These are phyloP conservation scores for Aspergillus saccharolyticus DNA, from an alignment of 495 filamentous ascomycete species.

Conservation along the genomic window DNA sequence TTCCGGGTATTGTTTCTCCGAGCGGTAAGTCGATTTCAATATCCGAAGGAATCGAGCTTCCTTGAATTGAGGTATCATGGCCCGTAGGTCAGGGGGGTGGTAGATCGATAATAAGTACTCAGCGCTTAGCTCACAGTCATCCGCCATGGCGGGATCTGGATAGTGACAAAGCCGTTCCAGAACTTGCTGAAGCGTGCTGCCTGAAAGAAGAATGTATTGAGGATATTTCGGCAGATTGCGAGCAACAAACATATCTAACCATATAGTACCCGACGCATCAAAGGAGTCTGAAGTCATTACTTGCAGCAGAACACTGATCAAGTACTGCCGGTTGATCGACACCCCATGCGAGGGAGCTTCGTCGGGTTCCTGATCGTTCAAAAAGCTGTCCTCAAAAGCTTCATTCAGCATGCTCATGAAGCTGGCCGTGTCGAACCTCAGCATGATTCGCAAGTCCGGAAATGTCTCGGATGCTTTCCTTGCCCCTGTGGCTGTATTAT, in stretches of 20 bases:
- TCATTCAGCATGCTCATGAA: slow-evolving; percentile 95
- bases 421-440: slow-evolving; percentile 84
- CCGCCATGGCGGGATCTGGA: slow-evolving; percentile 72
- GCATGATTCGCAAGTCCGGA: slow-evolving; percentile 74
- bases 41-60: slow-evolving; percentile 89
- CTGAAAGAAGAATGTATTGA: slow-evolving; percentile 87
- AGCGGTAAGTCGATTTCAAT: slow-evolving; percentile 78
- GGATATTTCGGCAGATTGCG: slow-evolving; percentile 95
- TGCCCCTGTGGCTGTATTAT: slow-evolving; percentile 51
- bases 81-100: slow-evolving; percentile 74
- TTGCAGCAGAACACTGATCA: slow-evolving; percentile 83
- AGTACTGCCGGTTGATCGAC: slow-evolving; percentile 82
- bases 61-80: slow-evolving; percentile 69
- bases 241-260: slow-evolving; percentile 96
- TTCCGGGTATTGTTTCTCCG: slow-evolving; percentile 74
- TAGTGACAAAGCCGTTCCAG: slow-evolving; percentile 79
- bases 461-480: slow-evolving; percentile 58
- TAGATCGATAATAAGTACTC: slow-evolving; percentile 94
- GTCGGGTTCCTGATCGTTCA: slow-evolving; percentile 60
- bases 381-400: slow-evolving; percentile 90
- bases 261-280: slow-evolving; percentile 76
- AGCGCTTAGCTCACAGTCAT: slow-evolving; percentile 91
- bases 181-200: slow-evolving; percentile 75
- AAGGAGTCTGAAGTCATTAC: slow-evolving; percentile 75
- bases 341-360: slow-evolving; percentile 41